Evolutionary conservation across 2,329 filamentous ascomycete genomes (phyloP).

Genomic region (Epichloe brachyelytri): DNA sequence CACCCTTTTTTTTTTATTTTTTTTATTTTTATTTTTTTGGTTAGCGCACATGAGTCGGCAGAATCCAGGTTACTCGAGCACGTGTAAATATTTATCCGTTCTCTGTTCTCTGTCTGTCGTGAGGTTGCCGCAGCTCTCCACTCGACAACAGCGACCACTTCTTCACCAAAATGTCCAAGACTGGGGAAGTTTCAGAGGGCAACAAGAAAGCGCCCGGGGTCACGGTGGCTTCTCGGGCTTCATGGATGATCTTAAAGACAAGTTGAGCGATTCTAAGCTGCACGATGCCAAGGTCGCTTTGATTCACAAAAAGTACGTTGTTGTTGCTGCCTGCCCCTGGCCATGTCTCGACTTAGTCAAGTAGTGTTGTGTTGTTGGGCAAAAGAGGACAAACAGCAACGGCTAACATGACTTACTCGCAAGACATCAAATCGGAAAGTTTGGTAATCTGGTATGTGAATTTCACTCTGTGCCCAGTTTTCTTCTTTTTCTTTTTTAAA

Average conservation of each 20-base stretch:
- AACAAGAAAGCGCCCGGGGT: not conserved
- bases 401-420: not conserved
- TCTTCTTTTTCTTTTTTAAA: not conserved
- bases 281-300: conserved; percentile 44
- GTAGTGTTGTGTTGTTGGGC: not conserved
- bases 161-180: not conserved
- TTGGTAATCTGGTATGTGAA: conserved; percentile 42
- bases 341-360: not conserved
- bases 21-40: not conserved
- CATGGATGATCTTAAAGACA: conserved; percentile 40
- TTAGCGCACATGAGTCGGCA: too few relatives aligned
- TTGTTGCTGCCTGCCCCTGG: not conserved
- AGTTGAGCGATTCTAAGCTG: conserved; percentile 39
- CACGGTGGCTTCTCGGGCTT: conserved; percentile 21
- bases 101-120: not conserved
- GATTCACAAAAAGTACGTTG: conserved; percentile 43
- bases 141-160: not conserved
- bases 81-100: too few relatives aligned
- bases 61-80: too few relatives aligned
- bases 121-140: not conserved
- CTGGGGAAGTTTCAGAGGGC: not conserved
- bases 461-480: not conserved
- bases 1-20: not conserved
- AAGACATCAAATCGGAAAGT: conserved; percentile 46
- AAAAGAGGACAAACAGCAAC: not conserved